A percentile compares a stretch with the other conserved stretches of the same genome.
Conservation (phyloP, 768 basidiomycete species). For the Boletus subcaerulescens region DNA sequence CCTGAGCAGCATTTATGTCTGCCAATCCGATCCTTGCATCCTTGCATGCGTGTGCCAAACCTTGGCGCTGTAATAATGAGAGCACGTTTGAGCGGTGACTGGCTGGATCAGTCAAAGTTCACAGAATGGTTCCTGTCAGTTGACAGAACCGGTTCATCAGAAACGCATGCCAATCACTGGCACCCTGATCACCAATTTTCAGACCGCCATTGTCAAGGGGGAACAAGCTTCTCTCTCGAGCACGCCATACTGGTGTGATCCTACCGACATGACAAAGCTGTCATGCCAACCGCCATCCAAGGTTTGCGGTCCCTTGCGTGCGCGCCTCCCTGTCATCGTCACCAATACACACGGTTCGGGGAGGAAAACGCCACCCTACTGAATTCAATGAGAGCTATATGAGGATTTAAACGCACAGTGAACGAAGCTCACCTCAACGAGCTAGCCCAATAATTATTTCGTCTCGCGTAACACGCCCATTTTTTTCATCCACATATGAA, state of each 20-base stretch:
- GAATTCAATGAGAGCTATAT: neutral
- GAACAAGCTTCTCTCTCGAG: neutral
- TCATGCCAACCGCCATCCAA: neutral
- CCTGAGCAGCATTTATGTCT: neutral
- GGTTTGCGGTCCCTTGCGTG: neutral
- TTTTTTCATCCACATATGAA: slow-evolving; percentile 1
- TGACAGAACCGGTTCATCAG: neutral
- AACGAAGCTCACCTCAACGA: neutral
- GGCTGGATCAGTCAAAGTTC: neutral
- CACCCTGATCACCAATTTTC: neutral
- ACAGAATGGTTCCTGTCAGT: neutral
- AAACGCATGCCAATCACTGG: neutral
- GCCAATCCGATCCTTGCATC: neutral
- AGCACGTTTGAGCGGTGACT: neutral
- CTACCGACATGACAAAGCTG: neutral
- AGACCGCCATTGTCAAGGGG: neutral
- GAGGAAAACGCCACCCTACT: neutral
- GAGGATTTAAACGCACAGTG: neutral
- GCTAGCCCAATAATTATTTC: neutral
- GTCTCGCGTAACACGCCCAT: slow-evolving; percentile 1
- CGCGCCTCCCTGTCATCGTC: too few relatives aligned
- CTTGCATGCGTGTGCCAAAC: neutral
- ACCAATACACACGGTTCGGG: too few relatives aligned
- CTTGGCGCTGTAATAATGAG: neutral
- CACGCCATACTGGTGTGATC: neutral